These are phyloP conservation scores for Trichomonas vaginalis DNA, from an alignment of 208 protist species.

Conservation along the genomic window DNA sequence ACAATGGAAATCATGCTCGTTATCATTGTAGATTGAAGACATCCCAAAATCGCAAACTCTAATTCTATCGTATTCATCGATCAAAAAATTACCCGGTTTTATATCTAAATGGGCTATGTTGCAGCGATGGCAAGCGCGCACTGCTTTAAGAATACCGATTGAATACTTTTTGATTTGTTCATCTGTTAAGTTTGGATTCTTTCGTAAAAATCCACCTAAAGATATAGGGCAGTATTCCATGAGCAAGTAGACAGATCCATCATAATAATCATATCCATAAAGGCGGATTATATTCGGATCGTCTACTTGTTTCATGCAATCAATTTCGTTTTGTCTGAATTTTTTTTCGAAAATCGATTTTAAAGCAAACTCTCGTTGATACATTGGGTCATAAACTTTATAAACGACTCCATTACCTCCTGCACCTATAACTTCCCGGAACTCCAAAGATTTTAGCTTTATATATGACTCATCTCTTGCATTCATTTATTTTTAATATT, in stretches of 20 bases:
- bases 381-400: background rate
- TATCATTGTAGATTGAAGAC: background rate
- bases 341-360: background rate
- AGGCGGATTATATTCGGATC: background rate
- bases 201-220: background rate
- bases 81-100: background rate
- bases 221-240: background rate
- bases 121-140: background rate
- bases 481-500: background rate
- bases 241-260: background rate
- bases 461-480: background rate
- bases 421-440: background rate
- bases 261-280: background rate
- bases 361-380: background rate
- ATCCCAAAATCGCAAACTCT: background rate
- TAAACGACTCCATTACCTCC: background rate
- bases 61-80: background rate
- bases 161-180: background rate
- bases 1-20: background rate
- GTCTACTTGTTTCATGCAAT: background rate
- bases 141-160: background rate
- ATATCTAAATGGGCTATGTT: background rate
- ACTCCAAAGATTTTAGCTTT: background rate
- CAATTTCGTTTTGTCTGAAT: background rate
- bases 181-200: background rate